Conservation (phyloP, 257 asterid species). For the Mitragyna speciosa region DNA sequence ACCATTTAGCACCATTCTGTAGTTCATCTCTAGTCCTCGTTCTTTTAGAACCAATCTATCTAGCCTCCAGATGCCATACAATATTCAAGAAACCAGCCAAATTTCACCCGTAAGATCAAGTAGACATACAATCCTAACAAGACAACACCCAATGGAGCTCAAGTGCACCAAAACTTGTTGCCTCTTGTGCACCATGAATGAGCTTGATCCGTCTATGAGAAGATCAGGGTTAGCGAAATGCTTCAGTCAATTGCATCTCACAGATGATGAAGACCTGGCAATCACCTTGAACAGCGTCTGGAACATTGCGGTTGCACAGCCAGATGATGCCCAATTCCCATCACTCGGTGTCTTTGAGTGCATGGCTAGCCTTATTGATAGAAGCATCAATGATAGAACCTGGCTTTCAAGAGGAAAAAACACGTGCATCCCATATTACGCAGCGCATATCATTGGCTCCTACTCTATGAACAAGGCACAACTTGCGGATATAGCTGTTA, state of each 20-base stretch:
- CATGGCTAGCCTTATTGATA: constrained; percentile 31
- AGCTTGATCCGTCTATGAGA: constrained; percentile 25
- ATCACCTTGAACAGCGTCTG: constrained; percentile 24
- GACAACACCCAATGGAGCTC: background rate
- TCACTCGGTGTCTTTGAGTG: constrained; percentile 21
- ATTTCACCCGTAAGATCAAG: constrained; percentile 6
- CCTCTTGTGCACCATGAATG: constrained; percentile 26
- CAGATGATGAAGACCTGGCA: constrained; percentile 19
- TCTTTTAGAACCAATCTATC: background rate
- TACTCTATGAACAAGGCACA: constrained; percentile 30
- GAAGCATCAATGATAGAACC: constrained; percentile 15
- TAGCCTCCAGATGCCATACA: background rate
- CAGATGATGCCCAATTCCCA: constrained; percentile 33
- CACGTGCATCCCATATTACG: constrained; percentile 29
- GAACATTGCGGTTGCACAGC: constrained; percentile 31
- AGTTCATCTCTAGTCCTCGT: background rate
- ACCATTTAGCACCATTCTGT: background rate
- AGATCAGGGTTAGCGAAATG: constrained; percentile 19
- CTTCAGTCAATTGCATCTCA: constrained; percentile 26
- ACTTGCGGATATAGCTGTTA: constrained; percentile 28
- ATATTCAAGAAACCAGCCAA: constrained; percentile 5
- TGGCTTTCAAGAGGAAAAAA: constrained; percentile 27
- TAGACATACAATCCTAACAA: background rate
- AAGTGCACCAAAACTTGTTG: constrained; percentile 17
- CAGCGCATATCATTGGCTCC: constrained; percentile 40